These are phyloP conservation scores for Carex scoparia DNA, from an alignment of 176 grass and related monocot species.

Conservation along the genomic window DNA sequence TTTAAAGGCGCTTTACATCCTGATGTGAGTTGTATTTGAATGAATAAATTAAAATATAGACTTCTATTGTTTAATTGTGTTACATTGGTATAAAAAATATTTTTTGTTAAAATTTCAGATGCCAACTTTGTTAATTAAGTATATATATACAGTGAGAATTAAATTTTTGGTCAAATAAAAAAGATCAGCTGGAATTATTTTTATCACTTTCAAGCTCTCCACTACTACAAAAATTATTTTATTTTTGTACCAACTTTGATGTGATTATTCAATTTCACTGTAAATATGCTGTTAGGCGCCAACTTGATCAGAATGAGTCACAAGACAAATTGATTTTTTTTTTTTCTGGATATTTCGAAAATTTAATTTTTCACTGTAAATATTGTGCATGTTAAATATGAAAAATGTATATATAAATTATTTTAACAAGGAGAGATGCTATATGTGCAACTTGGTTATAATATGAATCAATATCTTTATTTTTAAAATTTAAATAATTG, in stretches of 20 bases:
- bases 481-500: too few relatives aligned
- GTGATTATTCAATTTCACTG: background rate
- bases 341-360: too few relatives aligned
- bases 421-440: too few relatives aligned
- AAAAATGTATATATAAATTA: too few relatives aligned
- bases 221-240: slow-evolving; percentile 13
- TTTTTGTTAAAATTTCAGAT: background rate
- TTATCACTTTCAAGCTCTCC: slow-evolving; percentile 5
- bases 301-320: too few relatives aligned
- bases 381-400: too few relatives aligned
- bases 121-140: slow-evolving; percentile 8
- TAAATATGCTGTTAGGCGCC: too few relatives aligned
- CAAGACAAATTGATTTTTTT: too few relatives aligned
- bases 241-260: background rate
- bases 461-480: too few relatives aligned
- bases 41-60: background rate
- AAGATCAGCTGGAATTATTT: background rate
- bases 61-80: slow-evolving; percentile 5
- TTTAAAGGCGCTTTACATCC: background rate
- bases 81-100: background rate
- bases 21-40: slow-evolving; percentile 5
- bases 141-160: background rate
- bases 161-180: slow-evolving; percentile 1
- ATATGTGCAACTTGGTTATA: too few relatives aligned
- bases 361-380: too few relatives aligned